Evolutionary conservation across 2,329 filamentous ascomycete species (phyloP).

Genomic region (Fusarium sp.): DNA sequence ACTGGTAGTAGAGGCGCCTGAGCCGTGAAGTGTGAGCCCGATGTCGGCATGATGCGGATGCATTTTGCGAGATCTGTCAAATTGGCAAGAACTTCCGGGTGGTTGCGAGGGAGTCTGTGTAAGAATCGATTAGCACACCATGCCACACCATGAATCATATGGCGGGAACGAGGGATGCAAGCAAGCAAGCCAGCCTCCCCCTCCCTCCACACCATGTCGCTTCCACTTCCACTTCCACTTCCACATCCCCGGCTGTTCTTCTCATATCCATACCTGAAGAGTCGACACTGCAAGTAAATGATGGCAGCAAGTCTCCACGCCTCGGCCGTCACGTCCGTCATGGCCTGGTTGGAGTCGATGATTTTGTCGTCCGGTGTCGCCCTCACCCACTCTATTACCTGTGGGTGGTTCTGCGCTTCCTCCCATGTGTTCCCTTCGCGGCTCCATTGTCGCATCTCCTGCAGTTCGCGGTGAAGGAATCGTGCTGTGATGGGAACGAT

Average conservation of each 20-base stretch:
- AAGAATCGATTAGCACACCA: slow-evolving; percentile 16
- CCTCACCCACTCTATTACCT: slow-evolving; percentile 46
- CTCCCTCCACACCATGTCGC: background rate
- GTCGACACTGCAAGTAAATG: slow-evolving; percentile 52
- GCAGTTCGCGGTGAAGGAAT: slow-evolving; percentile 43
- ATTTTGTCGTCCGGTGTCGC: slow-evolving; percentile 33
- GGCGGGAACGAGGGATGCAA: background rate
- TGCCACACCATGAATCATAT: background rate
- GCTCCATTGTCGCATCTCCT: slow-evolving; percentile 50
- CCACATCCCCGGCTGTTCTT: background rate
- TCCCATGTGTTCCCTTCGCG: slow-evolving; percentile 42
- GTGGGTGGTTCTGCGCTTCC: slow-evolving; percentile 21
- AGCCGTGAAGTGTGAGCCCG: slow-evolving; percentile 52
- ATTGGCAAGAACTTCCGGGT: slow-evolving; percentile 47
- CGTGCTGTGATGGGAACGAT: slow-evolving; percentile 46
- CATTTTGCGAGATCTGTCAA: slow-evolving; percentile 48
- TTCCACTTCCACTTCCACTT: background rate
- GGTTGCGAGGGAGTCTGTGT: slow-evolving; percentile 52
- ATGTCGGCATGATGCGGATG: slow-evolving; percentile 53
- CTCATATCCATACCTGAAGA: slow-evolving; percentile 45
- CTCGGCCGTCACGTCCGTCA: slow-evolving; percentile 54
- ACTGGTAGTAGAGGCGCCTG: slow-evolving; percentile 54
- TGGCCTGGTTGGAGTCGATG: slow-evolving; percentile 44
- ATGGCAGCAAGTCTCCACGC: slow-evolving; percentile 53
- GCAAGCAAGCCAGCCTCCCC: background rate